Evolutionary conservation across 1,284 basidiomycete genomes (phyloP).

Genomic region (Uromyces viciae-fabae): DNA sequence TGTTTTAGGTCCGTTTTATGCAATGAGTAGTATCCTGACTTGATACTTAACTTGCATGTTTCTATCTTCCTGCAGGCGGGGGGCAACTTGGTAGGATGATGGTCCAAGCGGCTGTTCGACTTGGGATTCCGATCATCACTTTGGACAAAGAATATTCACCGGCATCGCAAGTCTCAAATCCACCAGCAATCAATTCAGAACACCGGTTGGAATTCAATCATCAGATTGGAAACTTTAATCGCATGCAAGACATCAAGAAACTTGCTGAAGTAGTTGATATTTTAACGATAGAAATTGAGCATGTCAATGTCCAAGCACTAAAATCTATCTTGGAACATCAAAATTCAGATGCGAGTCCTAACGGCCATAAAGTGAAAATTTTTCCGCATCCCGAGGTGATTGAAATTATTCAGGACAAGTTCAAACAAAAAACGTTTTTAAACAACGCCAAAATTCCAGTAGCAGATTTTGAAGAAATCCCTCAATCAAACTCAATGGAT

Average conservation of each 20-base stretch:
- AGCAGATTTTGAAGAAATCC: slow-evolving; percentile 62
- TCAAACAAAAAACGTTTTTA: slow-evolving; percentile 79
- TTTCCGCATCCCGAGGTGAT: slow-evolving; percentile 84
- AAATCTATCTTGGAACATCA: slow-evolving; percentile 62
- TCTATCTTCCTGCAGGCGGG: slow-evolving; percentile 65
- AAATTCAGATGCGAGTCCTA: slow-evolving; percentile 47
- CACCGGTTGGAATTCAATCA: slow-evolving; percentile 59
- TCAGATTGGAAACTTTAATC: slow-evolving; percentile 83
- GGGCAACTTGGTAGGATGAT: slow-evolving; percentile 98
- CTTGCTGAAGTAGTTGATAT: slow-evolving; percentile 79
- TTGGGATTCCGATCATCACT: slow-evolving; percentile 81
- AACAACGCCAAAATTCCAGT: slow-evolving; percentile 65
- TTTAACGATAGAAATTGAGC: slow-evolving; percentile 95
- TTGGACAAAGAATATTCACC: slow-evolving; percentile 79
- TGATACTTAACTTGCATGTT: neutral
- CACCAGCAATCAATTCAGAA: slow-evolving; percentile 51
- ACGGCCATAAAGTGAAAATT: too few relatives aligned
- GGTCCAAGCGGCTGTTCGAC: slow-evolving; percentile 78
- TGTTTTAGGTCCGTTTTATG: neutral
- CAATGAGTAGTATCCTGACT: neutral
- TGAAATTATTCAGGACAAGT: slow-evolving; percentile 91
- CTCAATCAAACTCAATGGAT: slow-evolving; percentile 60
- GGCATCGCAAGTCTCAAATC: slow-evolving; percentile 77
- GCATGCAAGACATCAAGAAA: slow-evolving; percentile 72
- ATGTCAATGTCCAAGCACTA: slow-evolving; percentile 78